Conservation (phyloP, 169 alveolate genomes). For the Theileria annulata region DNA sequence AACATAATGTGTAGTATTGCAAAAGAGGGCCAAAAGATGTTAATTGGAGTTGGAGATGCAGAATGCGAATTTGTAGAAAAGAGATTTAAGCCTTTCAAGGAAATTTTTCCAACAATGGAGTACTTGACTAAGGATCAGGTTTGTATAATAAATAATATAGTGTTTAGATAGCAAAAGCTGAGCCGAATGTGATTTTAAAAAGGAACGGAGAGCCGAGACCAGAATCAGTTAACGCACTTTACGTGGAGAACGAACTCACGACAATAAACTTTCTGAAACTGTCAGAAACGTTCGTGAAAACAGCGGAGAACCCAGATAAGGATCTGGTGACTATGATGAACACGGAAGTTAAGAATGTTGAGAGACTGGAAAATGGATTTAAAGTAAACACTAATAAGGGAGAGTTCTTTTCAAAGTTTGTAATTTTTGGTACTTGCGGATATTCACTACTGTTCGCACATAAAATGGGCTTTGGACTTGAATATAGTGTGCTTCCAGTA, state of each 20-base stretch:
- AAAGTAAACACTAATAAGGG: slow-evolving; percentile 72
- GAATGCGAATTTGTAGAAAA: slow-evolving; percentile 79
- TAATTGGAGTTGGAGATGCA: slow-evolving; percentile 82
- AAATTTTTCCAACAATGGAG: slow-evolving; percentile 68
- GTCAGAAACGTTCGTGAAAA: slow-evolving; percentile 71
- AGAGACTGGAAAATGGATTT: slow-evolving; percentile 55
- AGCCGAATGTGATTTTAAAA: slow-evolving; percentile 75
- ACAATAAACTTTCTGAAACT: slow-evolving; percentile 76
- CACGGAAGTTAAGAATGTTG: slow-evolving; percentile 71
- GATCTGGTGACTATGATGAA: slow-evolving; percentile 59
- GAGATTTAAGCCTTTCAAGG: slow-evolving; percentile 68
- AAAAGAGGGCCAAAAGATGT: slow-evolving; percentile 81
- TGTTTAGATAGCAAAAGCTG: slow-evolving; percentile 70
- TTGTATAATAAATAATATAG: neutral
- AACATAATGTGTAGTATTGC: slow-evolving; percentile 56
- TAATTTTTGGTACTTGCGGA: slow-evolving; percentile 86
- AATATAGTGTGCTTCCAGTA: slow-evolving; percentile 82
- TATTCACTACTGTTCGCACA: slow-evolving; percentile 83
- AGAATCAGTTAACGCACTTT: slow-evolving; percentile 71
- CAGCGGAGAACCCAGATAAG: slow-evolving; percentile 64
- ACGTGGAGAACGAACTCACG: slow-evolving; percentile 75
- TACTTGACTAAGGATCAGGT: slow-evolving; percentile 62
- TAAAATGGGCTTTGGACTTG: slow-evolving; percentile 79
- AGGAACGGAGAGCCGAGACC: slow-evolving; percentile 30
- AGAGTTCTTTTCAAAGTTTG: slow-evolving; percentile 68